Base-by-base conservation (phyloP, 2,329 filamentous ascomycete species). In the Paraconiothyrium brasiliense region DNA sequence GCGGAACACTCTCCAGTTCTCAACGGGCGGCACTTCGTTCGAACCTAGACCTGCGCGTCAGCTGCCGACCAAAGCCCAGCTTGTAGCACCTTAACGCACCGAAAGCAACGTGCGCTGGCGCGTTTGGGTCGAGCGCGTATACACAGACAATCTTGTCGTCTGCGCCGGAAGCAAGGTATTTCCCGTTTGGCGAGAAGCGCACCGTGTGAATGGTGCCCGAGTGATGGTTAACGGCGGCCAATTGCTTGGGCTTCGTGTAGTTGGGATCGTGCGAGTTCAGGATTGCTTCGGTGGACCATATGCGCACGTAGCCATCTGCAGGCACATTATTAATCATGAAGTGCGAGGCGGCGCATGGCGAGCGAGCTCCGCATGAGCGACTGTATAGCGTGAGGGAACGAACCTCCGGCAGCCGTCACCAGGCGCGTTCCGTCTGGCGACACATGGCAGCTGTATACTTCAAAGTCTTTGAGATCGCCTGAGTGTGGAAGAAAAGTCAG, bases 131-230 rank as follows among this genome's bases (percentile, higher is more conserved):
- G 58, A 97, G 87, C 65, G 92, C 90, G 80, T 99, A 99, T 68
- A 99, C 93, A 80, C 95, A 97, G 67, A 99, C 96, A 75, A 99
- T 94, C 84, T 97, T 97, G 83, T 99, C 95, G 80, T 99, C 95
- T 71, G 96, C 96, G 60, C 95, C 95, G 11, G 94, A 98, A 37
- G 96, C 96, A 56, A 99, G 87, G 77, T 97, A 99, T 76, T 93
- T 93, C 60, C 93, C 92, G 75, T 97, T 97, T 32, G 93, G 91
- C 10, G 95, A 98, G 83, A 98, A 99, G 69, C 96, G 92, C 66
- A 99, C 95, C 0, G 94, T 93, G 80, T 97, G 94, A 65, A 98
- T 97, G 20, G 94, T 98, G 69, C 94, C 95, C 3, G 97, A 94
- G 79, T 99, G 95, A 76, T 98, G 94, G 87, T 93, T 98, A 88